phyloP scores from a whole-genome alignment of 139 green algal species.

The Tetradesmus obliquus region DNA sequence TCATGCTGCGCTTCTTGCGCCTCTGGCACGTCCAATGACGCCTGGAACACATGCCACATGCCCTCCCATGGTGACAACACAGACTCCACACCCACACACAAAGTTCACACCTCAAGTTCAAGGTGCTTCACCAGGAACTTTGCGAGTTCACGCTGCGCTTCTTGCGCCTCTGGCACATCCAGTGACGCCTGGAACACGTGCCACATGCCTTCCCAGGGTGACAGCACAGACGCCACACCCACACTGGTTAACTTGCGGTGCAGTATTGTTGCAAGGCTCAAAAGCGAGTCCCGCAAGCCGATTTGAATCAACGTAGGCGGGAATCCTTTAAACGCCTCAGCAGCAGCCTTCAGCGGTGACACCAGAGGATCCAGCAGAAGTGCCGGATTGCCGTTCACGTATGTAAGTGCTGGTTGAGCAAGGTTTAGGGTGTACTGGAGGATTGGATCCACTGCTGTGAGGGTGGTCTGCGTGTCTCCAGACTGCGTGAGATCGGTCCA shows the following conservation, averaged over 20 bases:
- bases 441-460: slow-evolving; percentile 9
- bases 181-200: slow-evolving; percentile 13
- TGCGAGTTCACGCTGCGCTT: neutral
- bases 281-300: slow-evolving; percentile 9
- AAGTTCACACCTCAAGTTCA: neutral
- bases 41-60: slow-evolving; percentile 33
- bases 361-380: neutral
- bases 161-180: slow-evolving; percentile 8
- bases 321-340: neutral
- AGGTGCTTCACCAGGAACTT: neutral
- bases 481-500: slow-evolving; percentile 1
- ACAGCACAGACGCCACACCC: neutral
- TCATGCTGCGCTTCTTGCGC: neutral
- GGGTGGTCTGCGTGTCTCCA: slow-evolving; percentile 8
- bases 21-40: neutral
- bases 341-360: neutral
- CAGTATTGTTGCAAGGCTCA: slow-evolving; percentile 7
- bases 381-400: neutral
- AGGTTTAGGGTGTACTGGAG: slow-evolving; percentile 12
- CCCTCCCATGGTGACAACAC: neutral
- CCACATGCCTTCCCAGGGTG: slow-evolving; percentile 34
- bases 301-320: slow-evolving; percentile 25
- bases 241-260: neutral
- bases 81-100: too few species aligned
- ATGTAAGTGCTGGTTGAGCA: neutral